Evolutionary conservation across 2,329 filamentous ascomycete species (phyloP).

Genomic region (Colletotrichum filicis): DNA sequence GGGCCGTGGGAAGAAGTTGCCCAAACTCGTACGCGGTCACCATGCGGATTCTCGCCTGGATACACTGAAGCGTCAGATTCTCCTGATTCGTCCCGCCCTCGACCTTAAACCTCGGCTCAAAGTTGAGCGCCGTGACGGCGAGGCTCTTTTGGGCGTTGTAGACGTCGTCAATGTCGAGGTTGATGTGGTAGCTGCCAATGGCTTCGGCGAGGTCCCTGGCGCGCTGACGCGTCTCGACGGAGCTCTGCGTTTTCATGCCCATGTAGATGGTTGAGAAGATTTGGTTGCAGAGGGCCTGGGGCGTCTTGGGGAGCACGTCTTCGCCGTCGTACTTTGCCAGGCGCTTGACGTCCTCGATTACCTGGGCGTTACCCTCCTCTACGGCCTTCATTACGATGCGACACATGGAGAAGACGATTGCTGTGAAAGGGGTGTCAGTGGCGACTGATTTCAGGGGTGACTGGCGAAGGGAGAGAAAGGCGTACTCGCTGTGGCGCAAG

Average conservation of each 20-base stretch:
- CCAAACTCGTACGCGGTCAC: constrained; percentile 70
- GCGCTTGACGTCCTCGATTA: constrained; percentile 51
- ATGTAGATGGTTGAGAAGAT: constrained; percentile 69
- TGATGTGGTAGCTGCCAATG: constrained; percentile 78
- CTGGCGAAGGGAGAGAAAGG: not conserved
- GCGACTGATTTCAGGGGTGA: not conserved
- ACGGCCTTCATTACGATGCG: constrained; percentile 65
- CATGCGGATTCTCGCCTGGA: constrained; percentile 65
- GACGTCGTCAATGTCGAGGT: constrained; percentile 79
- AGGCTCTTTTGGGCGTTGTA: constrained; percentile 70
- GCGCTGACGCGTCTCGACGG: constrained; percentile 72
- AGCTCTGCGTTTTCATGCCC: constrained; percentile 76
- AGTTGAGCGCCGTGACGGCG: constrained; percentile 67
- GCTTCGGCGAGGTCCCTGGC: constrained; percentile 68
- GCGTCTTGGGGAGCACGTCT: constrained; percentile 56
- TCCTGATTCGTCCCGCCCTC: constrained; percentile 71
- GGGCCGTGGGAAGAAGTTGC: constrained; percentile 69
- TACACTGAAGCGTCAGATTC: constrained; percentile 70
- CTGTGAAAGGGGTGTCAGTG: constrained; percentile 30
- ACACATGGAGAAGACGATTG: constrained; percentile 60
- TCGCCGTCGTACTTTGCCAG: constrained; percentile 42
- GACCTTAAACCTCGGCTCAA: constrained; percentile 66
- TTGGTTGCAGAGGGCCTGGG: constrained; percentile 65
- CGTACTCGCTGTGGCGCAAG: constrained; percentile 59
- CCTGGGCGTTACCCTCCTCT: constrained; percentile 50